These are phyloP conservation scores for Diddensiella caesifluorescens DNA, from an alignment of 805 yeast species.

Conservation along the genomic window DNA sequence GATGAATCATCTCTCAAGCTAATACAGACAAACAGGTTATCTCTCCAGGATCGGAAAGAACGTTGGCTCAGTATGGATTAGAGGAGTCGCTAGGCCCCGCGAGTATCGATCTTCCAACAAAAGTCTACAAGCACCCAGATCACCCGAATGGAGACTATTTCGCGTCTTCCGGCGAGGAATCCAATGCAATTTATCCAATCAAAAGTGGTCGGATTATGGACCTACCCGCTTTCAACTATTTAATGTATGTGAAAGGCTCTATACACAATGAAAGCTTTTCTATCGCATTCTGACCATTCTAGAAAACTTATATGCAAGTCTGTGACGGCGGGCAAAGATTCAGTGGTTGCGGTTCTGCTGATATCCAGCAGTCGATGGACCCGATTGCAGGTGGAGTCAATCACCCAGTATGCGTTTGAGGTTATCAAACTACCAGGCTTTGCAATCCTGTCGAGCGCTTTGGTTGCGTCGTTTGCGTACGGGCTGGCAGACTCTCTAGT, in stretches of 20 bases:
- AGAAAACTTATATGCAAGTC: slow-evolving; percentile 45
- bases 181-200: slow-evolving; percentile 56
- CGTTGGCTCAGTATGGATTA: slow-evolving; percentile 76
- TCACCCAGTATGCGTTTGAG: slow-evolving; percentile 75
- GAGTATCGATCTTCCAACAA: slow-evolving; percentile 67
- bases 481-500: slow-evolving; percentile 59
- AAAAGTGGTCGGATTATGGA: slow-evolving; percentile 58
- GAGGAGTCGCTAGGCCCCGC: slow-evolving; percentile 72
- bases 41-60: slow-evolving; percentile 71
- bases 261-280: not conserved
- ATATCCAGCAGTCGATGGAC: slow-evolving; percentile 68
- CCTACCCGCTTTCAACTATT: slow-evolving; percentile 62
- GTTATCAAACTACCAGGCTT: slow-evolving; percentile 65
- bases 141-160: slow-evolving; percentile 27
- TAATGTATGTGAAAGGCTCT: slow-evolving; percentile 38
- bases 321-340: slow-evolving; percentile 34
- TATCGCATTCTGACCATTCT: slow-evolving; percentile 39
- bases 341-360: slow-evolving; percentile 61
- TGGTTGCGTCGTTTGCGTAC: slow-evolving; percentile 70
- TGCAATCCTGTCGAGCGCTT: slow-evolving; percentile 58
- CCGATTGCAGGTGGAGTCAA: slow-evolving; percentile 55
- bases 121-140: slow-evolving; percentile 46
- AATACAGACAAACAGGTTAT: slow-evolving; percentile 42
- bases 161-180: slow-evolving; percentile 38
- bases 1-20: not conserved